Base-by-base conservation (phyloP, 768 basidiomycete genomes). In the Crucibulum laeve region DNA sequence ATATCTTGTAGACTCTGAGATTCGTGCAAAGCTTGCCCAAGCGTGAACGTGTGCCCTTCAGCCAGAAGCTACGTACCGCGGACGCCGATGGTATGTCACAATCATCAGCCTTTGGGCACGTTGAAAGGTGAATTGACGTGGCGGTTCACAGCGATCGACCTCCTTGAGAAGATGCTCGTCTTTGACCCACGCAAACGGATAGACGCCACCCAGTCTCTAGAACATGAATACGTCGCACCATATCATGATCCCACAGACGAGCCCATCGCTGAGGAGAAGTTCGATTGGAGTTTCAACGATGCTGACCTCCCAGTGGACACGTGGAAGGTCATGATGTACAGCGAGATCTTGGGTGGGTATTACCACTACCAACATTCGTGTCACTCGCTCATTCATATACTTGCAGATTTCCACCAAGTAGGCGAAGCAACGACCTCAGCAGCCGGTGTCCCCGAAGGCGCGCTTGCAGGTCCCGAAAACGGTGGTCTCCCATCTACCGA, bases 311-410 rank as follows among this genome's bases (percentile, higher is more conserved):
- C 96, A 0, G 89, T 98, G 8, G 96, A 99, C 57, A 95, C 91
- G 1, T 99, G 96, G 96, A 98, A 97, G 69, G 95, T 96, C 59
- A 99, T 99, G 96, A 99, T 99, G 95, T 98, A 98, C 73, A 88
- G 85, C 55, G 95, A 99, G 67, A 98, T 97, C 51, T 73, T 97
- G 10, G 92, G 93, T 92, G 56, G 49, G 84, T 44, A 18, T 6
- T n/a, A 24, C 30, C 10, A 22, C 8, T 21, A 22, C 5, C 8
- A 3, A 5, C 8, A 22, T 40, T 36, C 18, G 15, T 18, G 5
- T 35, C 30, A 15, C 33, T 23, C 38, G 36, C 48, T 42, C 17
- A 42, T 34, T 0, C 22, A 11, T 25, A 38, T 15, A 14, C 34
- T 13, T 33, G 26, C 43, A 90, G 87, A 89, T 56, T 90, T 89